A percentile compares a stretch with the other conserved stretches of the same genome.
phyloP scores from a whole-genome alignment of 1,139 yeast genomes.

The Blastobotrys arbuscula region DNA sequence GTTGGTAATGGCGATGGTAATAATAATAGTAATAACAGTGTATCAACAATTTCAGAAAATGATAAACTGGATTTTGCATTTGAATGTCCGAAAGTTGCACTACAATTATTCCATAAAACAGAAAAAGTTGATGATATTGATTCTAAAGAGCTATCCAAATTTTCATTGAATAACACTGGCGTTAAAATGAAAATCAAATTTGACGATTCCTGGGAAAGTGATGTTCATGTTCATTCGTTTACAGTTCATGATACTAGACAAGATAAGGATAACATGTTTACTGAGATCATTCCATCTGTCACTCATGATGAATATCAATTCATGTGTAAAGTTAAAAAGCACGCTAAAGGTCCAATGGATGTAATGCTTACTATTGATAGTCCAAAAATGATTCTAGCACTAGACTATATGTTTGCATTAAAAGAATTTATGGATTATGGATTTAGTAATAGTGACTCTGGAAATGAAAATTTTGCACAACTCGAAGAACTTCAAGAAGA shows the following conservation, averaged over 20 bases:
- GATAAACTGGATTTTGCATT: constrained; percentile 36
- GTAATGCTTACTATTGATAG: constrained; percentile 66
- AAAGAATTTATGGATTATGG: constrained; percentile 56
- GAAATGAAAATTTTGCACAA: constrained; percentile 7
- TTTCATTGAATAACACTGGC: constrained; percentile 58
- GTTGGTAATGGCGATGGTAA: too few relatives aligned
- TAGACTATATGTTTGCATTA: constrained; percentile 78
- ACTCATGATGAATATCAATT: constrained; percentile 66
- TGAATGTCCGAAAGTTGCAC: constrained; percentile 55
- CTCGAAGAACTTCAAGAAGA: background rate
- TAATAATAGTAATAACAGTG: background rate
- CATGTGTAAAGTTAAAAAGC: constrained; percentile 41
- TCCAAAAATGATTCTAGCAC: constrained; percentile 74
- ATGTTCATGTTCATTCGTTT: constrained; percentile 64
- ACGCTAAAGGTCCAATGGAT: constrained; percentile 39
- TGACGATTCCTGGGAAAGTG: constrained; percentile 54
- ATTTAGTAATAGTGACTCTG: constrained; percentile 20
- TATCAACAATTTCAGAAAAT: constrained; percentile 2
- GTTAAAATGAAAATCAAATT: constrained; percentile 47
- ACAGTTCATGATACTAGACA: constrained; percentile 70
- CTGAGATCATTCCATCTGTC: constrained; percentile 72
- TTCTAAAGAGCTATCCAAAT: constrained; percentile 49
- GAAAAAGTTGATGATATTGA: constrained; percentile 33
- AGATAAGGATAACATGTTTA: constrained; percentile 59
- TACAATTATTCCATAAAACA: constrained; percentile 62